Percentiles rank a stretch among this genome's conserved stretches.
phyloP scores from a whole-genome alignment of 148 eudicot genomes.

The Dysphania ambrosioides region DNA sequence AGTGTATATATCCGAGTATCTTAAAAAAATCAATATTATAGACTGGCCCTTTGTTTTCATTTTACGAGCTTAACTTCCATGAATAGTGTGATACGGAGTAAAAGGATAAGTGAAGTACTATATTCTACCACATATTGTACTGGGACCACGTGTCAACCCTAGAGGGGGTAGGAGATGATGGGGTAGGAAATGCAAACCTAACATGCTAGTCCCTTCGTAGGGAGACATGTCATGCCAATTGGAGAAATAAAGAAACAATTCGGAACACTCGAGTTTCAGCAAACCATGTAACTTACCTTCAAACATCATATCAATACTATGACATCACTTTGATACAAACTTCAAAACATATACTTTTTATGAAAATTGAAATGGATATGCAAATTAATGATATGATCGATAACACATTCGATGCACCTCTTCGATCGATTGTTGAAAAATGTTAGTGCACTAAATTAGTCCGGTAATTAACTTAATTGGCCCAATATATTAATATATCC shows the following conservation, averaged over 20 bases:
- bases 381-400: too few species aligned
- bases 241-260: constrained; percentile 27
- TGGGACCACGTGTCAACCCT: constrained; percentile 26
- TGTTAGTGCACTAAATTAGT: too few species aligned
- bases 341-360: too few species aligned
- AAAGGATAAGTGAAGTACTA: not conserved
- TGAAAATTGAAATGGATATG: too few species aligned
- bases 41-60: too few species aligned
- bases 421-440: too few species aligned
- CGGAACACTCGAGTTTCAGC: not conserved
- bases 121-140: constrained; percentile 3
- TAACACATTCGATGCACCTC: too few species aligned
- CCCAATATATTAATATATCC: too few species aligned
- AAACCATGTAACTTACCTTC: constrained; percentile 18
- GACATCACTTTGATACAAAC: not conserved
- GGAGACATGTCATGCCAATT: constrained; percentile 49
- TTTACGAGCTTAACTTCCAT: not conserved
- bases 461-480: too few species aligned
- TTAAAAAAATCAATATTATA: too few species aligned
- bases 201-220: constrained; percentile 29
- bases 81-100: constrained; percentile 12
- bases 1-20: too few species aligned
- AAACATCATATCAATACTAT: constrained; percentile 20
- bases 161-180: constrained; percentile 24
- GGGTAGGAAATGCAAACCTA: constrained; percentile 29